Percentiles rank a stretch among this genome's conserved stretches.
These are phyloP conservation scores for Arachis stenosperma DNA, from an alignment of 306 rosid genomes.

Conservation along the genomic window DNA sequence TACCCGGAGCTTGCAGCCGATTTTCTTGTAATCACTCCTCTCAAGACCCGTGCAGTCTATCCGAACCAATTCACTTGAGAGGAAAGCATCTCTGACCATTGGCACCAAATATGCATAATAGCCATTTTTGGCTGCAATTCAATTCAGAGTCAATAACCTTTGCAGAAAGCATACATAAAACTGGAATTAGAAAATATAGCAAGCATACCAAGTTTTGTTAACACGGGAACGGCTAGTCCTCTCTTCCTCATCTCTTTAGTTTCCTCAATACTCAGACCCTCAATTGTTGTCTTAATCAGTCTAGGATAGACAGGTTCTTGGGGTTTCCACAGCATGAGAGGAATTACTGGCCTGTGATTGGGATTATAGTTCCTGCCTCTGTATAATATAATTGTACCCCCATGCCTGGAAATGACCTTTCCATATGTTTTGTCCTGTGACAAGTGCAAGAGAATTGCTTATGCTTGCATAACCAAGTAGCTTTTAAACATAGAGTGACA, in stretches of 20 bases:
- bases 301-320: slow-evolving; percentile 90
- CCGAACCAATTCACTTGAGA: slow-evolving; percentile 68
- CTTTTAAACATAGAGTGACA: slow-evolving; percentile 23
- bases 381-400: slow-evolving; percentile 78
- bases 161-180: slow-evolving; percentile 1
- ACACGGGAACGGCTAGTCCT: slow-evolving; percentile 77
- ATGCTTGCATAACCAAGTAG: slow-evolving; percentile 1
- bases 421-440: slow-evolving; percentile 90
- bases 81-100: slow-evolving; percentile 95
- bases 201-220: slow-evolving; percentile 78
- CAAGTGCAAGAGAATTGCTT: slow-evolving; percentile 39
- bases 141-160: slow-evolving; percentile 31
- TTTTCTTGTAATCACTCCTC: slow-evolving; percentile 92
- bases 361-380: slow-evolving; percentile 85
- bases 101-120: slow-evolving; percentile 79
- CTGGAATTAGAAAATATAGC: slow-evolving; percentile 18
- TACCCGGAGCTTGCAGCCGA: slow-evolving; percentile 96
- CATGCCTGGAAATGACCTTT: slow-evolving; percentile 73
- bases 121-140: slow-evolving; percentile 84
- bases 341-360: slow-evolving; percentile 75
- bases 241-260: slow-evolving; percentile 91
- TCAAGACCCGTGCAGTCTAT: slow-evolving; percentile 87
- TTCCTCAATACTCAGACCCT: slow-evolving; percentile 79
- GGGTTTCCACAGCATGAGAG: slow-evolving; percentile 95
- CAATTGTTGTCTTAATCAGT: slow-evolving; percentile 84